Base-by-base conservation (phyloP, 345 rosid genomes). In the Syzygium oleosum region DNA sequence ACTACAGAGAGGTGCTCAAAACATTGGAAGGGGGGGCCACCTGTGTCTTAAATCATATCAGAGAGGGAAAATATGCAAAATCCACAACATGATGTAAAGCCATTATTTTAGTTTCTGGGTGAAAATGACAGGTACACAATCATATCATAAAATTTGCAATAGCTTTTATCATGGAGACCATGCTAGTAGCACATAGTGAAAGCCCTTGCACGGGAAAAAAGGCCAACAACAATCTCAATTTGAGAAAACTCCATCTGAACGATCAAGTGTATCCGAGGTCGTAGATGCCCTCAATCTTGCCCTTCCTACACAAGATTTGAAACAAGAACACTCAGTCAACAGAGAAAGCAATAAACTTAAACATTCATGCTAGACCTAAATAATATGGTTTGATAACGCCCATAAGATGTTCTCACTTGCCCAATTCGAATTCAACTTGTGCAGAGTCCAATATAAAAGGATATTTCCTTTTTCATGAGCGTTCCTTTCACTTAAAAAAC, bases 261-360 rank as follows among this genome's bases (percentile, higher is more conserved):
- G 53, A 68, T 86, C 65, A 23, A 85, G 87, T 56, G 68, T 79
- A 51, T 84, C 59, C 68, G 25, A 87, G 77, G 53, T 53, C 17
- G 52, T 56, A 51, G 51, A 58, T 52, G 87, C 85, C 53, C 89
- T 91, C 89, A 91, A n/a, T 91, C 92, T 84, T 89, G 90, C 65
- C 84, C 90, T 68, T 87, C 93, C 93, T 93, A 90, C 7, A 38
- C 85, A 85, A 78, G 22, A 52, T n/a, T 84, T 51, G 61, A 52
- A 84, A 84, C 49, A 73, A 73, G 80, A 73, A 73, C 80, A 19
- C 25, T 73, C 25, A 34, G 78, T 73, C 25, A 34, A 73, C 46
- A 9, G 49, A 73, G 49, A 73, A 73, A 73, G 38, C 25, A 34
- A 73, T 17, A 73, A 73, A 73, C 80, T 73, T 34, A 12, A 34